Evolutionary conservation across 2,329 filamentous ascomycete species (phyloP), one percentile per base, ranked within the genome.

Genomic region (Colletotrichum sp.): DNA sequence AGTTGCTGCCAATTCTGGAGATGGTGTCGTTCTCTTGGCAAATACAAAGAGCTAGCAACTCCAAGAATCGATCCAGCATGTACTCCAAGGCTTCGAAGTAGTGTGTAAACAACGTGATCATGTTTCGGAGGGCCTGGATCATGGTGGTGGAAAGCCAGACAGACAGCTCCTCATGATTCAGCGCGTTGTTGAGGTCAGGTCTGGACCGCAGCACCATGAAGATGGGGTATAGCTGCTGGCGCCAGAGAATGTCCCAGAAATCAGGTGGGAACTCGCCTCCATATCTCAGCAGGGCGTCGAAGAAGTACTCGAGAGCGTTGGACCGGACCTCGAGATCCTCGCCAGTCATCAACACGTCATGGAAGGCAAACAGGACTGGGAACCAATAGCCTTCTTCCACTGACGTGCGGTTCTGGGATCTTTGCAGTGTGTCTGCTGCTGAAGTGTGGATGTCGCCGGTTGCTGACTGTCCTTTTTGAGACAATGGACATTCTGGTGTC

Each of bases 21-120:
- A 99, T 96, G 0, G 98, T 99, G 82, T 99, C 97, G 81, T 99
- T 99, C 83, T 99, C 97, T 84, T 99, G 97, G 83, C 96, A 99
- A 78, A 99, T 99, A 83, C 97, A 99, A 13, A 99, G 91, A 5
- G 95, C 96, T 13, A 99, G 88, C 24, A 99, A 91, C 84, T 99
- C 96, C 49, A 99, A 87, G 84, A 99, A 99, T n/a, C 97, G 91
- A 84, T 98, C 96, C 21, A 99, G 91, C 97, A 99, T 99, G 83
- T 98, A 98, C 85, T 99, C 96, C 12, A 99, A 88, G 0, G 96
- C 93, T 75, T 98, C 95, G 79, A 99, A 99, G 85, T 99, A 99
- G 85, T 99, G 98, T 0, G 98, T 99, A 85, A 99, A 99, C 28
- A 99, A 91, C 1, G 95, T 96, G 80, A 99, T 99, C 95, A 99